Evolutionary conservation across 2,329 filamentous ascomycete species (phyloP).

Genomic region (Hirsutella thompsonii): DNA sequence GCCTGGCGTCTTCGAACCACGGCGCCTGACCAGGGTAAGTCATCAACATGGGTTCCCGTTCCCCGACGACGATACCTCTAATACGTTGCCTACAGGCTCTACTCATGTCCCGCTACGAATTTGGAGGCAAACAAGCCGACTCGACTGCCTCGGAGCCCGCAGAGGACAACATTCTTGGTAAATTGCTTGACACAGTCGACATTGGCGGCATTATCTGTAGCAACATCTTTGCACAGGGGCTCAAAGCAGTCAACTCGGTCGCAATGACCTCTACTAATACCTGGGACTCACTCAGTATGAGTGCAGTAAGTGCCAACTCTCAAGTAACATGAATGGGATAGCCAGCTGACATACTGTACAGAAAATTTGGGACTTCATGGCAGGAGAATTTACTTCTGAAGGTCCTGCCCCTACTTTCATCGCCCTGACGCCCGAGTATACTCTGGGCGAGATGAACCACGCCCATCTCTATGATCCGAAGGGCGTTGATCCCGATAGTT

Average conservation of each 20-base stretch:
- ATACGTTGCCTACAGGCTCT: not conserved
- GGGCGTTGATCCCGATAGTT: not conserved
- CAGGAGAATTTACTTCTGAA: slow-evolving; percentile 5
- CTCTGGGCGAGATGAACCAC: slow-evolving; percentile 8
- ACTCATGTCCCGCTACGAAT: slow-evolving; percentile 6
- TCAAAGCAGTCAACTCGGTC: slow-evolving; percentile 9
- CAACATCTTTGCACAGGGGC: slow-evolving; percentile 10
- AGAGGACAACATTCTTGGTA: not conserved
- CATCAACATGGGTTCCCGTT: not conserved
- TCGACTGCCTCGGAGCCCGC: not conserved
- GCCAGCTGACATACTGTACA: slow-evolving; percentile 2
- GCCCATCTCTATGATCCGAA: slow-evolving; percentile 3
- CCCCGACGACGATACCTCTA: not conserved
- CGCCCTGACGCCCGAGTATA: slow-evolving; percentile 13
- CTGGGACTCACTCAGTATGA: slow-evolving; percentile 12
- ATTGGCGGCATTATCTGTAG: slow-evolving; percentile 9
- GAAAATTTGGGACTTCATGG: slow-evolving; percentile 15
- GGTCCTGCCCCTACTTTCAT: slow-evolving; percentile 13
- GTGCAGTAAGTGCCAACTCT: slow-evolving; percentile 9
- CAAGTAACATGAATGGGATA: too few species aligned
- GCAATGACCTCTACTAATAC: slow-evolving; percentile 9
- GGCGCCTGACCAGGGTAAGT: slow-evolving; percentile 4
- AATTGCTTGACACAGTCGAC: slow-evolving; percentile 3
- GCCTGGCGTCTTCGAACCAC: not conserved
- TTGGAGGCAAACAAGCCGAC: not conserved